Conservation (phyloP, 208 protist species). For the Leishmania amazonensis region DNA sequence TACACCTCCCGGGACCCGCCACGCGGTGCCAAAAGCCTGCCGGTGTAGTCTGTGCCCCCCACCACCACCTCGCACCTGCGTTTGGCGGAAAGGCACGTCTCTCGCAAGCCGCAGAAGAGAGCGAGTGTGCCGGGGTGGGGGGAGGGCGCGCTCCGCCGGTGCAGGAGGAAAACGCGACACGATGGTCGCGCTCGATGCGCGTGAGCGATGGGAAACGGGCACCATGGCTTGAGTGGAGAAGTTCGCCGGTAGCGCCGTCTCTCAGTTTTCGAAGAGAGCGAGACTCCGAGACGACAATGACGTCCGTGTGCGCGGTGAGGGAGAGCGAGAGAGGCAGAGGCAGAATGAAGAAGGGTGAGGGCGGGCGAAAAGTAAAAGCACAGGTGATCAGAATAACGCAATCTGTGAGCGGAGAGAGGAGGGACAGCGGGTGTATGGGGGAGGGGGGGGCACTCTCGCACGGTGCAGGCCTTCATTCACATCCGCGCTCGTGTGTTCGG, state of each 20-base stretch:
- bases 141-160: background rate
- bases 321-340: background rate
- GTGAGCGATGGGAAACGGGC: background rate
- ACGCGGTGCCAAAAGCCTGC: background rate
- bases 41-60: background rate
- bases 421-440: background rate
- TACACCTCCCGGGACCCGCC: background rate
- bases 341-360: background rate
- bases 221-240: background rate
- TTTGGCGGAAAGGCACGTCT: background rate
- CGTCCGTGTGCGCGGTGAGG: background rate
- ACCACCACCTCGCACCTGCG: background rate
- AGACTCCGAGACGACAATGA: background rate
- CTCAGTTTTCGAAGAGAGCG: background rate
- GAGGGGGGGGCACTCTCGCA: background rate
- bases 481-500: background rate
- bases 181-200: background rate
- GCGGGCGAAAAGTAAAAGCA: background rate
- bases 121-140: background rate
- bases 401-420: background rate
- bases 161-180: background rate
- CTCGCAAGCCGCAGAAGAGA: conserved; percentile 5
- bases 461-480: background rate
- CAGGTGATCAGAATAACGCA: background rate
- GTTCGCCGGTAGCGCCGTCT: background rate